Percentiles rank a stretch among this genome's conserved stretches.
Conservation (phyloP, 2,329 filamentous ascomycete species). For the Trichoderma aggressivum region DNA sequence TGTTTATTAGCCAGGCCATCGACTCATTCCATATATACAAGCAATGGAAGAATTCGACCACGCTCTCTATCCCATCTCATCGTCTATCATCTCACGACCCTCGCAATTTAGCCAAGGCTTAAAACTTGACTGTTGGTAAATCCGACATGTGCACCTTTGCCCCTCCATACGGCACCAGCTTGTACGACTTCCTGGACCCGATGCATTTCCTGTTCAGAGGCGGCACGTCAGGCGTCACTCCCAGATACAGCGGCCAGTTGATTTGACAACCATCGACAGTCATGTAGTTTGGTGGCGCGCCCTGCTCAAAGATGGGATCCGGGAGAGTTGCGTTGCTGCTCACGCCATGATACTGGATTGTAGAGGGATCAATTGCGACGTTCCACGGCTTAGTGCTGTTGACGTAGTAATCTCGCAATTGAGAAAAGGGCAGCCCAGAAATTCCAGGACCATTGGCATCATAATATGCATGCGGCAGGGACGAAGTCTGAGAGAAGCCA, state of each 20-base stretch:
- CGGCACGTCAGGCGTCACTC: slow-evolving; percentile 31
- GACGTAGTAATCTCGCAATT: slow-evolving; percentile 33
- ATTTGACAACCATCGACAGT: slow-evolving; percentile 39
- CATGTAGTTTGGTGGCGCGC: slow-evolving; percentile 35
- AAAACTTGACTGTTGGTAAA: slow-evolving; percentile 19
- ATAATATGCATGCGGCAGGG: slow-evolving; percentile 24
- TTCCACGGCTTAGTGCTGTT: slow-evolving; percentile 30
- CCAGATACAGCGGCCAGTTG: slow-evolving; percentile 29
- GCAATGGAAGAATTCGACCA: background rate
- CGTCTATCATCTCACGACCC: background rate
- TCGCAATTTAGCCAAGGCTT: background rate
- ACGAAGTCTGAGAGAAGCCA: slow-evolving; percentile 27
- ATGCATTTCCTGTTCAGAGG: slow-evolving; percentile 22
- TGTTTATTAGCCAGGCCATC: background rate
- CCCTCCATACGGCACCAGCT: slow-evolving; percentile 44
- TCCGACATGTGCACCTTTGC: slow-evolving; percentile 44
- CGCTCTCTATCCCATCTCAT: background rate
- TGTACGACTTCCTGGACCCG: slow-evolving; percentile 31
- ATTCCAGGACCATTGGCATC: slow-evolving; percentile 22
- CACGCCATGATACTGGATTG: slow-evolving; percentile 26
- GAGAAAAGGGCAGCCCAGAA: slow-evolving; percentile 24
- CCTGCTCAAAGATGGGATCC: slow-evolving; percentile 26
- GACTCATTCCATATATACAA: background rate
- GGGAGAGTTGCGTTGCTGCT: slow-evolving; percentile 28
- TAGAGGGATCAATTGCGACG: slow-evolving; percentile 30